These are phyloP conservation scores for Clavispora fructus DNA, from an alignment of 805 yeast species.

Conservation along the genomic window DNA sequence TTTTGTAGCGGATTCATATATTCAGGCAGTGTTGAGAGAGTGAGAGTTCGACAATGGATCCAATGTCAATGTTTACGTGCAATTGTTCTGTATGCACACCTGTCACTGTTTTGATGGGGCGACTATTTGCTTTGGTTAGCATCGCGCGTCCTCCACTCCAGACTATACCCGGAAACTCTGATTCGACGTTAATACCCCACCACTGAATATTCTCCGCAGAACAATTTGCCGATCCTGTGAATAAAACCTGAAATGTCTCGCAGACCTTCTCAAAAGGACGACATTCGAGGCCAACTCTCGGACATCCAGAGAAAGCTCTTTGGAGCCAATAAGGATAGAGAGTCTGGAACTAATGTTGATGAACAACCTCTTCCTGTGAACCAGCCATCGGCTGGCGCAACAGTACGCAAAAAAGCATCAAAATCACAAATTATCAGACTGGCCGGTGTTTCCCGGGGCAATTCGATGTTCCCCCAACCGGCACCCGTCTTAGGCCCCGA, in stretches of 20 bases:
- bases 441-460: not conserved
- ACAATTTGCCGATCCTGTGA: not conserved
- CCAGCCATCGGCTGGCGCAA: conserved; percentile 1
- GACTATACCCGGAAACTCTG: not conserved
- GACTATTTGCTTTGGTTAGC: not conserved
- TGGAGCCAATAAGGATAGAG: conserved; percentile 10
- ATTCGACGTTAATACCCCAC: not conserved
- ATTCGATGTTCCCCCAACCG: conserved; percentile 14
- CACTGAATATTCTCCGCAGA: not conserved
- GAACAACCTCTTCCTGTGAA: conserved; percentile 1
- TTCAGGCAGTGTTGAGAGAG: no score
- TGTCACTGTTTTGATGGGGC: not conserved
- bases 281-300: conserved; percentile 35
- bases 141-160: not conserved
- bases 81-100: not conserved
- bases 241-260: conserved; percentile 6
- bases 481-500: conserved; percentile 37
- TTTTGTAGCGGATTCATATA: not conserved
- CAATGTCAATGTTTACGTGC: not conserved
- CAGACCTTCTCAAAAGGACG: conserved; percentile 16
- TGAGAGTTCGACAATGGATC: no score
- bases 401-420: not conserved
- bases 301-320: conserved; percentile 34
- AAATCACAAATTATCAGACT: not conserved
- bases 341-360: conserved; percentile 1